Base-by-base conservation (phyloP, 2,329 filamentous ascomycete species). In the Ophiosphaerella herpotricha region DNA sequence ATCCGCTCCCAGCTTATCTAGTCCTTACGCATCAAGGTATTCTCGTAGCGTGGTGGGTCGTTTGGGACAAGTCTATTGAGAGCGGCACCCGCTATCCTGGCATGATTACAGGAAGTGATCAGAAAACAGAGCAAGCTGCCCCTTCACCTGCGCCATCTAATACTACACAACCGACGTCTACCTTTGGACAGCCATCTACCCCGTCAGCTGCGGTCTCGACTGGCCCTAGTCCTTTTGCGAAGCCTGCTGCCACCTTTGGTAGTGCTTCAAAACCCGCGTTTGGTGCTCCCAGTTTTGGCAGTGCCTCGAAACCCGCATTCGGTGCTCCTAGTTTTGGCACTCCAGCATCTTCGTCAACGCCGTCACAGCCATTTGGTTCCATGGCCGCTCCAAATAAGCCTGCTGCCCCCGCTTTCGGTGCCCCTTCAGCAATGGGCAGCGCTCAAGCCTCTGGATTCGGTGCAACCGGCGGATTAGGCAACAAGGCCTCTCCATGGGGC, bases 21-120 rank as follows among this genome's bases (percentile, higher is more conserved):
- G 82, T 91, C 26, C 78, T 99, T 13, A 97, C 95, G 52, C 87
- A 96, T 58, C 90, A 97, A 65, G 94, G 94, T 57, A 77, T 96
- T 8, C 78, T 99, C 13, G 85, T 85, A 39, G 82, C 86, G 11
- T 99, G 93, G 91, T 97, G 93, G 90, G 76, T 97, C 37, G 83
- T 97, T 16, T 97, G 97, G 74, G 85, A 88, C 32, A 91, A 95
- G 36, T 91, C 93, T 2, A 86, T 99, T 54, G 84, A 87, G 51
- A 79, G 87, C 61, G 86, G 86, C 3, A 85, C 84, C 6, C 83
- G 84, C 0, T 97, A 91, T 70, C 82, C 87, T 35, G 89, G 88
- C 4, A 78, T 97, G 56, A 77, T 80, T 35, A 77, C 75, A 38
- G 77, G 77, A 29, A 76, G 39, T 13, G 43, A 60, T 40, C 47